Base-by-base conservation (phyloP, 2,329 filamentous ascomycete species). In the Dothistroma pini region DNA sequence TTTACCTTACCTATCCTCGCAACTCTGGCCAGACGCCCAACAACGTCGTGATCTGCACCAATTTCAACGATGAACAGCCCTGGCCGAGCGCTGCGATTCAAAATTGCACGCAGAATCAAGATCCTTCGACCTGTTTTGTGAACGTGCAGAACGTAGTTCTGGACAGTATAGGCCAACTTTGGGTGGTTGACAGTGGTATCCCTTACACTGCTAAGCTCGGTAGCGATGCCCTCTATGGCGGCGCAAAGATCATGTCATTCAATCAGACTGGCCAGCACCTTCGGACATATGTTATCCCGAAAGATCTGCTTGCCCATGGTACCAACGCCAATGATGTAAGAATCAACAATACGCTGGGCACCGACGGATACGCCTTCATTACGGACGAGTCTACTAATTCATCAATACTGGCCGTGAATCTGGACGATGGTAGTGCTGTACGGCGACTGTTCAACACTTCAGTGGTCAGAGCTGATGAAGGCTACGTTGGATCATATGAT, bases 111-210 rank as follows among this genome's bases (percentile, higher is more conserved):
- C 32, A 66, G 0, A 70, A 67, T 6, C 76, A 79, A 60, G 72
- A 79, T 56, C 71, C 70, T 14, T 73, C 74, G 49, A 75, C 74
- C 4, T 79, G 77, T 69, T 79, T 79, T 68, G 72, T 79, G 68
- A 79, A 79, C 56, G 75, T 79, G 4, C 77, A 79, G 63, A 79
- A 79, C 53, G 70, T 79, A n/a, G 74, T 79, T 8, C 70, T 77
- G 11, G 77, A 79, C 59, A 71, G 72, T 6, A 60, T 71, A 10
- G 71, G 73, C 21, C 72, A 75, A 47, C 67, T 79, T 11, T 79
- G 76, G 76, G 68, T 78, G 6, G 70, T 79, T 14, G 77, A 79
- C 62, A 76, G 69, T 34, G 77, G 77, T 1, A 77, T 79, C 49
- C 70, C 71, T 11, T 70, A 71, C 34, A 48, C 62, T 53, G 58